These are phyloP conservation scores for Ganoderma lucidum DNA, from an alignment of 1,284 basidiomycete genomes.

Conservation along the genomic window DNA sequence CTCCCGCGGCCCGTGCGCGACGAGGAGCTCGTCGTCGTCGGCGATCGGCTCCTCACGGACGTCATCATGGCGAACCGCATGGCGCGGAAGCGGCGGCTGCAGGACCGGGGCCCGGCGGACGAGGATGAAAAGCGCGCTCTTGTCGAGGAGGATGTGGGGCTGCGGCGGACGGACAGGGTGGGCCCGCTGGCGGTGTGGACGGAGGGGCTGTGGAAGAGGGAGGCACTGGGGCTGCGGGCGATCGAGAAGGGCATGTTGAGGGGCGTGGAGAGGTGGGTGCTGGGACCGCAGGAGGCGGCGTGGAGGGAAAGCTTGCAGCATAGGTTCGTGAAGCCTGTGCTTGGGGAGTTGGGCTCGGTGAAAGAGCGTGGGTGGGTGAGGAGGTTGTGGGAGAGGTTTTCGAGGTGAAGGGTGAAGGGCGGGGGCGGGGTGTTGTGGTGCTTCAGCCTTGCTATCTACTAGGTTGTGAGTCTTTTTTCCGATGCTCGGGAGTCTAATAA, in stretches of 20 bases:
- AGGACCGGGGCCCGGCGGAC: not conserved
- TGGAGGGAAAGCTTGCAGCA: conserved; percentile 26
- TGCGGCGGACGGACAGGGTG: conserved; percentile 9
- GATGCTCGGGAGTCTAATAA: not conserved
- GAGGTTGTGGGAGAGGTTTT: conserved; percentile 22
- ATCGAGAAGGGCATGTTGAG: conserved; percentile 60
- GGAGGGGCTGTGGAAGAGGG: conserved; percentile 70
- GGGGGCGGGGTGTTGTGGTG: too few relatives aligned
- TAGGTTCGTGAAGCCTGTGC: conserved; percentile 27
- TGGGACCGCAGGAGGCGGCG: conserved; percentile 27
- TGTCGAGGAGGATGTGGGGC: conserved; percentile 18
- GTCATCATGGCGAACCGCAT: conserved; percentile 87
- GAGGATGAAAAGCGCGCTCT: conserved; percentile 13
- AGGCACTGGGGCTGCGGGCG: conserved; percentile 66
- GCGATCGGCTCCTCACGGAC: conserved; percentile 93
- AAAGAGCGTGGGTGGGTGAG: conserved; percentile 24
- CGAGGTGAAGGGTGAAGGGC: conserved; percentile 6
- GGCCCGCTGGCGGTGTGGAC: conserved; percentile 76
- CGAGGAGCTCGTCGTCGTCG: conserved; percentile 80
- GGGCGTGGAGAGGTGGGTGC: conserved; percentile 50
- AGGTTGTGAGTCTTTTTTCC: too few relatives aligned
- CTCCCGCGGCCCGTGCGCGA: conserved; percentile 59
- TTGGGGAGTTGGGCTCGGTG: conserved; percentile 11
- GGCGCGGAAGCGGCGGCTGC: conserved; percentile 34
- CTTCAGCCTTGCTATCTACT: too few relatives aligned